Conservation (phyloP, 495 filamentous ascomycete species). For the Trichoderma virens region DNA sequence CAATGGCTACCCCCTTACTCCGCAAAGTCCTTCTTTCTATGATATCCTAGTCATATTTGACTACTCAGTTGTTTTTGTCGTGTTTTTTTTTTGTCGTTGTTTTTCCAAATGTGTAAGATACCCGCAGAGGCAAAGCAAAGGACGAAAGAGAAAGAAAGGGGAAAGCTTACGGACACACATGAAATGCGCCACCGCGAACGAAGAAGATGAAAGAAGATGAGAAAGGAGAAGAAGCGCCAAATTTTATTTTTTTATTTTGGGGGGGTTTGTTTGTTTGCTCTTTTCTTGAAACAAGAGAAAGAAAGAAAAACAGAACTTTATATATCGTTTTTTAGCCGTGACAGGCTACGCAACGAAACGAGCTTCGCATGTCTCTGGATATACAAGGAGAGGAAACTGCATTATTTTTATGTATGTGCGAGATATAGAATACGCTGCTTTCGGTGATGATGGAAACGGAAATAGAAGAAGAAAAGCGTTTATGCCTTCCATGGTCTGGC, state of each 20-base stretch:
- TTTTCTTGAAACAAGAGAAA: not conserved
- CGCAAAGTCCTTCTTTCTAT: slow-evolving; percentile 3
- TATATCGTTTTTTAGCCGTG: not conserved
- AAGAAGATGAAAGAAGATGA: not conserved
- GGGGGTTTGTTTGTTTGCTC: not conserved
- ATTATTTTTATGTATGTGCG: not conserved
- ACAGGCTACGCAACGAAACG: not conserved
- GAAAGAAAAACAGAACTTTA: not conserved
- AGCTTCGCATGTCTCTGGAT: not conserved
- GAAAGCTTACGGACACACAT: not conserved
- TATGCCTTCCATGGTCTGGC: not conserved
- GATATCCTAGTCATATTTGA: slow-evolving; percentile 4
- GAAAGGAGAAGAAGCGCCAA: not conserved
- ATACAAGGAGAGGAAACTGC: not conserved
- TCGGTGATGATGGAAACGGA: slow-evolving; percentile 3
- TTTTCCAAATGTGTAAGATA: slow-evolving; percentile 5
- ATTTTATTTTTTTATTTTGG: not conserved
- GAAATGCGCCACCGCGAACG: not conserved
- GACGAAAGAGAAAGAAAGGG: not conserved
- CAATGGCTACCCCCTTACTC: not conserved
- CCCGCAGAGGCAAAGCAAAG: slow-evolving; percentile 4
- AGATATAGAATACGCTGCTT: not conserved
- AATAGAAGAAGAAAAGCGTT: slow-evolving; percentile 5
- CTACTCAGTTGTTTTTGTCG: not conserved
- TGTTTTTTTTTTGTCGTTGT: slow-evolving; percentile 3